Percentiles rank a stretch among this genome's conserved stretches.
phyloP scores from a whole-genome alignment of 2,329 filamentous ascomycete species.

The Aspergillus cejpii region DNA sequence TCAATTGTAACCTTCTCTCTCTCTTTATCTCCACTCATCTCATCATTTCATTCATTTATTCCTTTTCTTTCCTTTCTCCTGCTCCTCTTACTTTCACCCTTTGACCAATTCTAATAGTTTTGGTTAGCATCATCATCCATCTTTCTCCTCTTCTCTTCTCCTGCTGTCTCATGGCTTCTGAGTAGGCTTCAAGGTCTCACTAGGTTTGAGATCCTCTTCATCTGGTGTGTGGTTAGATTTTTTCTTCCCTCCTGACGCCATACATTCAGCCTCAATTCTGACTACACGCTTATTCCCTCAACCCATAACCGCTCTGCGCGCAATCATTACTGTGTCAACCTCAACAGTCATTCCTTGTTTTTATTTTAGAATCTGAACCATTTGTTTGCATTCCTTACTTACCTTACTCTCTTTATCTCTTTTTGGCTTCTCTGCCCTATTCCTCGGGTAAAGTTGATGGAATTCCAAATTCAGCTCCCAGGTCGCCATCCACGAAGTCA shows the following conservation, averaged over 20 bases:
- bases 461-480: background rate
- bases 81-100: constrained; percentile 1
- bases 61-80: background rate
- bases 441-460: background rate
- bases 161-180: background rate
- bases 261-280: constrained; percentile 1
- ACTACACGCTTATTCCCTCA: constrained; percentile 1
- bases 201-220: too few species aligned
- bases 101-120: constrained; percentile 1
- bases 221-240: too few species aligned
- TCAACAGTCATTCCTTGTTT: constrained; percentile 3
- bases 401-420: background rate
- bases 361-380: background rate
- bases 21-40: background rate
- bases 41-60: constrained; percentile 1
- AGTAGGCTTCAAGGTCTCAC: too few species aligned
- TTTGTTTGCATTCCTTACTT: background rate
- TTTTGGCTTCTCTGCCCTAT: too few species aligned
- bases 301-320: background rate
- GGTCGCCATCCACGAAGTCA: background rate
- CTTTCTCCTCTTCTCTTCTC: constrained; percentile 2
- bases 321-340: background rate
- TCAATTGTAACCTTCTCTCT: background rate
- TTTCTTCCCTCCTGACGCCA: too few species aligned
- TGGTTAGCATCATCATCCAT: background rate